Percentiles rank a stretch among this genome's conserved stretches.
phyloP scores from a whole-genome alignment of 306 rosid genomes.

The Quercus dentata region DNA sequence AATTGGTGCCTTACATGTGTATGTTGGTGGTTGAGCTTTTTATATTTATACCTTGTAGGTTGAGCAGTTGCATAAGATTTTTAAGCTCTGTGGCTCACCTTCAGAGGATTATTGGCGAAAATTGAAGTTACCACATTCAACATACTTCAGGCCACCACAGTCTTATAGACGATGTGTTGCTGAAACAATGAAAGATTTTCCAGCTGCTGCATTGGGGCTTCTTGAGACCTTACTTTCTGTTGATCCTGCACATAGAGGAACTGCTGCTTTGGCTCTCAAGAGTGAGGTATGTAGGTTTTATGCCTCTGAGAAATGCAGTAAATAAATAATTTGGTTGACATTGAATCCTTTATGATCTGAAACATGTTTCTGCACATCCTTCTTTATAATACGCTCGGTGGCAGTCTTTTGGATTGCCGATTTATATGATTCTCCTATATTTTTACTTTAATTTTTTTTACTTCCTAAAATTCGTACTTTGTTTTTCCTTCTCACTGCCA shows the following conservation, averaged over 20 bases:
- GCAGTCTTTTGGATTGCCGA: background rate
- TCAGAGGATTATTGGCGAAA: slow-evolving; percentile 80
- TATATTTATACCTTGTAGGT: slow-evolving; percentile 46
- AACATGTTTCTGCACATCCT: background rate
- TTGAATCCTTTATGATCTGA: background rate
- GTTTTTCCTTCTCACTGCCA: background rate
- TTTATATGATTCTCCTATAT: background rate
- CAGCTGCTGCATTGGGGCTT: slow-evolving; percentile 58
- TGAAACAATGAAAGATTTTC: slow-evolving; percentile 71
- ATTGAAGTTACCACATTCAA: slow-evolving; percentile 51
- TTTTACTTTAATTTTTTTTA: background rate
- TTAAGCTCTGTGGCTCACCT: slow-evolving; percentile 97
- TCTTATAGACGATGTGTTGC: slow-evolving; percentile 68
- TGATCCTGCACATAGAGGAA: slow-evolving; percentile 74
- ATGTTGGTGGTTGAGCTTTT: background rate
- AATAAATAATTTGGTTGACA: slow-evolving; percentile 13
- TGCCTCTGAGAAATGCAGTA: slow-evolving; percentile 1
- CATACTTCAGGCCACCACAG: slow-evolving; percentile 75
- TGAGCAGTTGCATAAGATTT: slow-evolving; percentile 92
- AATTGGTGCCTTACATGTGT: slow-evolving; percentile 4
- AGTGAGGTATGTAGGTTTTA: slow-evolving; percentile 55
- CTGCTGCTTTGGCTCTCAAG: slow-evolving; percentile 69
- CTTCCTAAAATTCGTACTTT: background rate
- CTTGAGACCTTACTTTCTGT: slow-evolving; percentile 75
- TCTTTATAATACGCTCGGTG: background rate